Evolutionary conservation across 805 yeast genomes (phyloP), one percentile per base, ranked within the genome.

Genomic region (Ogataea thermomethanolica): DNA sequence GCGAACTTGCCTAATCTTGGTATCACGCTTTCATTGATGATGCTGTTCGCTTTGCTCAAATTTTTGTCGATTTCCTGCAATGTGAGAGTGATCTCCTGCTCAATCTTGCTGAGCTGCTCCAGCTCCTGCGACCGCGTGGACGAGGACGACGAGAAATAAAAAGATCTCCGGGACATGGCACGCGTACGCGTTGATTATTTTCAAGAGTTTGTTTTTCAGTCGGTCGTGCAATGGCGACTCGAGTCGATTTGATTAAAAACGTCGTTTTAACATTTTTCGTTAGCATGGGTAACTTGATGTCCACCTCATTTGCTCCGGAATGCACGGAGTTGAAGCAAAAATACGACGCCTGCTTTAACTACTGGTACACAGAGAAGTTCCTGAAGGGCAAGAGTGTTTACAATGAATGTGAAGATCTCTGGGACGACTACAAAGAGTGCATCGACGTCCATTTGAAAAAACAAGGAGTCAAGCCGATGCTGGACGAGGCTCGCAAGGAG

Each of bases 291-390:
- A 80, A 79, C 63, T 61, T 70, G 38, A 76, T 84, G 84, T 82
- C 90, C 12, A 73, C 95, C 6, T 88, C 96, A 45, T 85, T 93
- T 71, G 98, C 99, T 26, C 96, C 97, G 20, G 98, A 93, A 66
- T 93, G 99, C 65, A 87, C 95, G 15, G 84, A 79, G 25, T 76
- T 83, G 43, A 93, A 93, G 64, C 78, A 79, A 53, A 77, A 79
- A 55, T 93, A 93, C 58, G 98, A 93, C 59, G 84, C 81, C 55
- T 93, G 99, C 62, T 93, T 93, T 68, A 90, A 89, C 64, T 75
- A 76, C 50, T 90, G 99, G 99, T 93, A 93, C 61, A 81, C 93
- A 5, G 97, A 93, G 53, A 84, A 84, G 62, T 84, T 84, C 50
- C 65, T 84, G 33, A 75, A 75, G 46, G 81, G 80, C 25, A 71